A percentile compares a stretch with the other conserved stretches of the same genome.
Evolutionary conservation across 2,329 filamentous ascomycete species (phyloP).

Genomic region (Knufia fluminis): DNA sequence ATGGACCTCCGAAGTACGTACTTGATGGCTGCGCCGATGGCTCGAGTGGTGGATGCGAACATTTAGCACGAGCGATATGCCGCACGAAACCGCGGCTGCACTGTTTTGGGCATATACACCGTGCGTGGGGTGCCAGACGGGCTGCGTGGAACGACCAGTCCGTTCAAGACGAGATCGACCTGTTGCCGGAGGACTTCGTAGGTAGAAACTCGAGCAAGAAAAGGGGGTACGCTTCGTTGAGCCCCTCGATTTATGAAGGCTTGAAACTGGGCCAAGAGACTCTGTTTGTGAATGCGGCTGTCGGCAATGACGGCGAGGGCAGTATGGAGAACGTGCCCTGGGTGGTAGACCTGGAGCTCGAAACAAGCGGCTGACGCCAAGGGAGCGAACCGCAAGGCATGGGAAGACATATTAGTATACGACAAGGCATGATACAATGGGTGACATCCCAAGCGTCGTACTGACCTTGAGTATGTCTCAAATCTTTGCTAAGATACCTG

Average conservation of each 20-base stretch:
- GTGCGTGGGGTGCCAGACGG: constrained; percentile 22
- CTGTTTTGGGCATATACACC: constrained; percentile 37
- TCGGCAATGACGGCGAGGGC: constrained; percentile 22
- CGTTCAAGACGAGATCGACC: background rate
- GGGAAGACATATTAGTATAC: too few relatives aligned
- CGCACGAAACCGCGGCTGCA: constrained; percentile 46
- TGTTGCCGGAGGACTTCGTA: background rate
- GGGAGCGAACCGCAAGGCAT: too few relatives aligned
- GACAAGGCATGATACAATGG: too few relatives aligned
- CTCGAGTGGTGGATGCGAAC: constrained; percentile 43
- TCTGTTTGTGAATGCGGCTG: constrained; percentile 49
- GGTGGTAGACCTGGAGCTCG: background rate
- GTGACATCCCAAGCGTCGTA: too few relatives aligned
- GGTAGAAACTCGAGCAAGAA: background rate
- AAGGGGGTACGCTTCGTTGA: background rate
- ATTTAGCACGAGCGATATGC: constrained; percentile 43
- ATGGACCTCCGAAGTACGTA: constrained; percentile 28
- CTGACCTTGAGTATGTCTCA: too few relatives aligned
- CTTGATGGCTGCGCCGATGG: background rate
- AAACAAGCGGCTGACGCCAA: too few relatives aligned
- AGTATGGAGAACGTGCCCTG: background rate
- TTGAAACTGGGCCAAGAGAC: constrained; percentile 43
- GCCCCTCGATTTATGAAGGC: background rate
- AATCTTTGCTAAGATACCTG: too few relatives aligned
- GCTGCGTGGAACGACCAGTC: constrained; percentile 9